Base-by-base conservation (phyloP, 495 filamentous ascomycete genomes). In the Podospora australis region DNA sequence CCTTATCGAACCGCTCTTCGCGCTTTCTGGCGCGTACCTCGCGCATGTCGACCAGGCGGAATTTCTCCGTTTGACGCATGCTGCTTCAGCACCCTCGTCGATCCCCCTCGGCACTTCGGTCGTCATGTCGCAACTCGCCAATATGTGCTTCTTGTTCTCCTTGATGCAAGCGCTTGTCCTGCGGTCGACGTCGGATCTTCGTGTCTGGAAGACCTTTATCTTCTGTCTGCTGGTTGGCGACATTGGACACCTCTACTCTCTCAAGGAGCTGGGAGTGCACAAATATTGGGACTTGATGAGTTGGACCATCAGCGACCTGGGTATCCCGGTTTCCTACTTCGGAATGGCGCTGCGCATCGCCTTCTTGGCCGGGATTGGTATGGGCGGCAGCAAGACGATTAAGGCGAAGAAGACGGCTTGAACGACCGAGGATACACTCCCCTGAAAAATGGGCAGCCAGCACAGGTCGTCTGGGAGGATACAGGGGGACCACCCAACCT, bases 151-250 rank as follows among this genome's bases (percentile, higher is more conserved):
- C 7, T 67, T 83, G 40, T 84, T 88, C 61, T 78, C 81, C 46
- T 50, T 88, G 38, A 86, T 79, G 61, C 82, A 88, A 63, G 81
- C 79, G 2, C 64, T 87, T 13, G 76, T 87, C 11, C 69, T 88
- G 44, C 81, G 84, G 17, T 63, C 73, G 7, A 81, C 83, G 4
- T 63, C 65, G 16, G 79, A 87, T 58, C 49, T 81, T 5, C 64
- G 67, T 4, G 82, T 88, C 45, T 88, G 84, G 84, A 71, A 70
- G 39, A 70, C 71, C 6, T 63, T 88, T 4, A 62, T 87, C 2
- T 65, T 81, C 40, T 77, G 72, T 35, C 53, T 87, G 39, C 67
- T 87, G 29, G 55, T 87, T 4, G 84, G 79, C 13, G 84, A 88
- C 59, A 57, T 86, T 21, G 84, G 83, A 2, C 84, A 88, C 60